Conservation (phyloP, 805 yeast genomes). For the Yamadazyma laniorum region DNA sequence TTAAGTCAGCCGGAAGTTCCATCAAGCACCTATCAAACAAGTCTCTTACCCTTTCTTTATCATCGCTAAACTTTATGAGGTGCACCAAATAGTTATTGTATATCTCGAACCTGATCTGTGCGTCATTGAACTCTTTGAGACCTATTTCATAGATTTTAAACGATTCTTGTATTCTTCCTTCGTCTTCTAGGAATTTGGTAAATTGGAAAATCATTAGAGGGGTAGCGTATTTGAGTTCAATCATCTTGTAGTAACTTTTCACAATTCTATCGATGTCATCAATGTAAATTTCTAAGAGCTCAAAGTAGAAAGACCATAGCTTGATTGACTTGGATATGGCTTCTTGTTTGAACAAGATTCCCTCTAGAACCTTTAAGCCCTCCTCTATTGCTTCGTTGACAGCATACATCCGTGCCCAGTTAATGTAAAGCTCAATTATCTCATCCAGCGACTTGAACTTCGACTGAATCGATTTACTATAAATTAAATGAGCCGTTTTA, state of each 20-base stretch:
- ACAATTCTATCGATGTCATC: conserved; percentile 19
- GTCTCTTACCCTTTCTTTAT: conserved; percentile 51
- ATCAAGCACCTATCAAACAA: conserved; percentile 56
- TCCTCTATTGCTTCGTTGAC: conserved; percentile 45
- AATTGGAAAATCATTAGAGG: conserved; percentile 65
- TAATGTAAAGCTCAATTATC: conserved; percentile 64
- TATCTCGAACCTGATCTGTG: conserved; percentile 55
- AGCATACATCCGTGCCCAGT: conserved; percentile 72
- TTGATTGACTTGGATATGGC: conserved; percentile 53
- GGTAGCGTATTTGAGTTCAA: conserved; percentile 60
- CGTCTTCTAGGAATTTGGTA: conserved; percentile 56
- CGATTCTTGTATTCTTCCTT: conserved; percentile 46
- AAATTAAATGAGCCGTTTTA: conserved; percentile 59
- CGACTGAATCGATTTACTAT: conserved; percentile 64
- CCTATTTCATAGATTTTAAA: conserved; percentile 70
- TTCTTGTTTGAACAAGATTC: conserved; percentile 23
- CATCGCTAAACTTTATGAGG: conserved; percentile 29
- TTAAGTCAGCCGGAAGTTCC: conserved; percentile 33
- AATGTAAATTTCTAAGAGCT: conserved; percentile 58
- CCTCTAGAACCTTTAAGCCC: conserved; percentile 34
- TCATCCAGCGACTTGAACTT: conserved; percentile 65
- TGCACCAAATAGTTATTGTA: conserved; percentile 68
- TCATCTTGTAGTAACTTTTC: conserved; percentile 27
- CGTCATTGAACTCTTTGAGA: conserved; percentile 55
- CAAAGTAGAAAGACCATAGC: conserved; percentile 75